Evolutionary conservation across 2,329 filamentous ascomycete species (phyloP).

Genomic region (Fusarium sp.): DNA sequence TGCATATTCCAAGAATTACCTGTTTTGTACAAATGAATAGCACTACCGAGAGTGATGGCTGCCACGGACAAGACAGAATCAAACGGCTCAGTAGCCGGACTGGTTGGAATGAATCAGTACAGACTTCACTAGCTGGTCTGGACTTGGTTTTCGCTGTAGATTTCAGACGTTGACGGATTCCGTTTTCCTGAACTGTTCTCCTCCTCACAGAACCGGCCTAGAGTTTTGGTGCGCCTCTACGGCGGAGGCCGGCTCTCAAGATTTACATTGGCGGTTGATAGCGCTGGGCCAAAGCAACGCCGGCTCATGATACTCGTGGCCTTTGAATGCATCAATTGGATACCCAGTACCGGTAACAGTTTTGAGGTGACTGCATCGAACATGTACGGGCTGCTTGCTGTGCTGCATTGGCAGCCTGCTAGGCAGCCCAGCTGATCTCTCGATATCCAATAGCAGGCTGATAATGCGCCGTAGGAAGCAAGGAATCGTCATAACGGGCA

Average conservation of each 20-base stretch:
- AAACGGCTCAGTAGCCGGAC: slow-evolving; percentile 28
- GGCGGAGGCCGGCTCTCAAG: slow-evolving; percentile 7
- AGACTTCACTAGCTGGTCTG: slow-evolving; percentile 10
- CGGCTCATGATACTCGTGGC: not conserved
- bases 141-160: slow-evolving; percentile 3
- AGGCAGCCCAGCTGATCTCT: slow-evolving; percentile 35
- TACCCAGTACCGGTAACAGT: not conserved
- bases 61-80: slow-evolving; percentile 22
- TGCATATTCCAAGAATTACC: slow-evolving; percentile 19
- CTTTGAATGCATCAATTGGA: slow-evolving; percentile 12
- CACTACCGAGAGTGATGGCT: slow-evolving; percentile 31
- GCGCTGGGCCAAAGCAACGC: slow-evolving; percentile 5
- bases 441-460: slow-evolving; percentile 29
- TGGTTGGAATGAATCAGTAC: slow-evolving; percentile 40
- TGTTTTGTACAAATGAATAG: slow-evolving; percentile 12
- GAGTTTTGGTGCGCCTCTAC: slow-evolving; percentile 12
- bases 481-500: slow-evolving; percentile 34
- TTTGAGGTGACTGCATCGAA: slow-evolving; percentile 1
- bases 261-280: slow-evolving; percentile 14
- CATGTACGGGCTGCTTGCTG: slow-evolving; percentile 17
- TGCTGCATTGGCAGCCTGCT: slow-evolving; percentile 32
- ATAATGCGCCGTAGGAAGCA: slow-evolving; percentile 26
- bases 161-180: not conserved
- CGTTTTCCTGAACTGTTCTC: slow-evolving; percentile 16
- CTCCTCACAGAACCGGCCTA: not conserved